Percentiles rank a stretch among this genome's conserved stretches.
Conservation (phyloP, 2,329 filamentous ascomycete genomes). For the Rasamsonia emersonii region DNA sequence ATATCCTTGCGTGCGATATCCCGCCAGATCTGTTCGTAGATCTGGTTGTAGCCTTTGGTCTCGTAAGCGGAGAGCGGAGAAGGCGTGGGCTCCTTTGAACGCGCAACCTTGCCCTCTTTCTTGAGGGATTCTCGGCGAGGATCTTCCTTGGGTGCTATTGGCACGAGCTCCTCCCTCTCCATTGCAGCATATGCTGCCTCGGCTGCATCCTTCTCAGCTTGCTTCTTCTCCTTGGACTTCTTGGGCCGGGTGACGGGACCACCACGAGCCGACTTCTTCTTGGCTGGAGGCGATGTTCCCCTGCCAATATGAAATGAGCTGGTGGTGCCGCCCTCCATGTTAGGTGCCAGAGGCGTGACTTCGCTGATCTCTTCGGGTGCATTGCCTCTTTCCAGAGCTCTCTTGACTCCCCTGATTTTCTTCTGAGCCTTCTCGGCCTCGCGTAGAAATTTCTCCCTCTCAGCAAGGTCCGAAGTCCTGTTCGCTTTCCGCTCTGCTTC, state of each 20-base stretch:
- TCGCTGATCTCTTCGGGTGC: slow-evolving; percentile 61
- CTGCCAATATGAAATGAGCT: slow-evolving; percentile 68
- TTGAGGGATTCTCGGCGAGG: slow-evolving; percentile 34
- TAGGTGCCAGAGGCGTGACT: slow-evolving; percentile 65
- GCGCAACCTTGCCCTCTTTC: slow-evolving; percentile 32
- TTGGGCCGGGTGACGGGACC: slow-evolving; percentile 57
- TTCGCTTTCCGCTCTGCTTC: slow-evolving; percentile 69
- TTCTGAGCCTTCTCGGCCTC: slow-evolving; percentile 86
- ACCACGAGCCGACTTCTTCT: slow-evolving; percentile 47
- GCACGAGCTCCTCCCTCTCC: slow-evolving; percentile 35
- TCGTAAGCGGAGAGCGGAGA: slow-evolving; percentile 59
- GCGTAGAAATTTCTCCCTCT: slow-evolving; percentile 69
- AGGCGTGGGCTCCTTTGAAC: slow-evolving; percentile 36
- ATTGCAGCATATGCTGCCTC: slow-evolving; percentile 76
- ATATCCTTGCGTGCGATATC: slow-evolving; percentile 91
- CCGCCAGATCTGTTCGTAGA: slow-evolving; percentile 95
- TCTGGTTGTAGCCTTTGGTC: slow-evolving; percentile 90
- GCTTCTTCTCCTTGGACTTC: slow-evolving; percentile 73
- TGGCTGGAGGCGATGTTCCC: slow-evolving; percentile 40
- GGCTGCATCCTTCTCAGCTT: slow-evolving; percentile 64
- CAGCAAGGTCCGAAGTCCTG: slow-evolving; percentile 70
- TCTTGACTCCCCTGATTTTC: slow-evolving; percentile 84
- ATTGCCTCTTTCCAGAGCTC: slow-evolving; percentile 76
- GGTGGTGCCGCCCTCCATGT: slow-evolving; percentile 77
- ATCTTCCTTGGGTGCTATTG: slow-evolving; percentile 53